phyloP scores from a whole-genome alignment of 2,329 filamentous ascomycete genomes.

The Cercospora janseana region DNA sequence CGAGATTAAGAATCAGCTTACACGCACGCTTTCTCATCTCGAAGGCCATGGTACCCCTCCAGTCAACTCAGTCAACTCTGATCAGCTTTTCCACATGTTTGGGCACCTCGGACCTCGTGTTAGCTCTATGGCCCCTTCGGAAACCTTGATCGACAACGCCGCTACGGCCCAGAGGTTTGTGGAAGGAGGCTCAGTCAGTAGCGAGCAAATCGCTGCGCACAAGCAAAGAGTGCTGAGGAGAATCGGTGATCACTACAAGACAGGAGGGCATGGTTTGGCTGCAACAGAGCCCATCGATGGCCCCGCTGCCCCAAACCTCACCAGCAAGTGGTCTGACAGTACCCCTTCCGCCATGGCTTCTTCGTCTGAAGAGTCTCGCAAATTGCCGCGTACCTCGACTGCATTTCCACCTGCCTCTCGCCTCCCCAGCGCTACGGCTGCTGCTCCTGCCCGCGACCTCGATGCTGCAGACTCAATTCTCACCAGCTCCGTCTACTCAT shows the following conservation, averaged over 20 bases:
- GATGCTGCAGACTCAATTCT: neutral
- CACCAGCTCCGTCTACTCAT: too few relatives aligned
- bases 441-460: neutral
- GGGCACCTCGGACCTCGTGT: neutral
- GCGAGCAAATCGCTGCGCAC: neutral
- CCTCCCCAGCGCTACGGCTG: conserved; percentile 9
- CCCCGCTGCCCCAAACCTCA: neutral
- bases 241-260: neutral
- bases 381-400: conserved; percentile 23
- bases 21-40: conserved; percentile 10
- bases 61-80: conserved; percentile 3
- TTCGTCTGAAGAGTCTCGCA: conserved; percentile 12
- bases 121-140: neutral
- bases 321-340: conserved; percentile 34
- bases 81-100: conserved; percentile 6
- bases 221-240: neutral
- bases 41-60: conserved; percentile 11
- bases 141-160: conserved; percentile 8
- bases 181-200: conserved; percentile 6
- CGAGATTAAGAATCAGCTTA: conserved; percentile 14
- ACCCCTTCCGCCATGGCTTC: conserved; percentile 26
- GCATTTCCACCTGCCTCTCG: conserved; percentile 26
- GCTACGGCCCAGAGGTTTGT: conserved; percentile 1
- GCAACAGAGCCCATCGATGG: too few relatives aligned
- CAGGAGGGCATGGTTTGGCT: neutral